Evolutionary conservation across 202 grass and related monocot species (phyloP), one percentile per base, ranked within the genome.

Genomic region (Schoenoplectus tabernaemontani): DNA sequence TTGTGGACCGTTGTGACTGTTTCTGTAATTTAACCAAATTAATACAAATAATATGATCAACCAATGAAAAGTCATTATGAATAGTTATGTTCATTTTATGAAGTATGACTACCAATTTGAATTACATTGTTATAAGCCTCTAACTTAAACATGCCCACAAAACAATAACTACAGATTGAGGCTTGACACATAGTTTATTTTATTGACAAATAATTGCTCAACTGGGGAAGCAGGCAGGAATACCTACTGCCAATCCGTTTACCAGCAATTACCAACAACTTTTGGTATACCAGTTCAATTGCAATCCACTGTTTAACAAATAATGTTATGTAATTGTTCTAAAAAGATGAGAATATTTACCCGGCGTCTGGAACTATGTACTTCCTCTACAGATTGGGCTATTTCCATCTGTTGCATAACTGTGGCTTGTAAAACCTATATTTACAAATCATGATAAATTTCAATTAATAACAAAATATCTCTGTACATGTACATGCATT

Each of bases 351-450:
- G 20, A 50, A 59, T 9, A 58, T 56, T 91, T 94, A 98, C 95
- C 7, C 69, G 78, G 46, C 88, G 50, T 15, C 86, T 94, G 74
- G 81, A 84, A 28, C 78, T 72, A 76, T 89, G 86, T 36, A 89
- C 82, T 82, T 89, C 91, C 26, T 92, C 95, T 74, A 94, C 70
- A 32, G 95, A 94, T 13, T 92, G 86, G 13, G 83, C 68, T 64
- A 94, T 89, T 87, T 98, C 91, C 54, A 98, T 76, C 87, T 98
- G 95, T 80, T 94, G 88, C 86, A 77, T 86, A 23, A 87, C 84
- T 3, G 89, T 89, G 50, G 86, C 89, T 59, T 92, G 95, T 84
- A 98, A 80, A 20, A 98, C 89, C 95, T 98, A 87, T 80, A 63
- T 42, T 81, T 16, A 84, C 1, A 3, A 10, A 85, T 81, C 1